These are phyloP conservation scores for Tetradesmus lagerheimii DNA, from an alignment of 139 green algal genomes.

Conservation along the genomic window DNA sequence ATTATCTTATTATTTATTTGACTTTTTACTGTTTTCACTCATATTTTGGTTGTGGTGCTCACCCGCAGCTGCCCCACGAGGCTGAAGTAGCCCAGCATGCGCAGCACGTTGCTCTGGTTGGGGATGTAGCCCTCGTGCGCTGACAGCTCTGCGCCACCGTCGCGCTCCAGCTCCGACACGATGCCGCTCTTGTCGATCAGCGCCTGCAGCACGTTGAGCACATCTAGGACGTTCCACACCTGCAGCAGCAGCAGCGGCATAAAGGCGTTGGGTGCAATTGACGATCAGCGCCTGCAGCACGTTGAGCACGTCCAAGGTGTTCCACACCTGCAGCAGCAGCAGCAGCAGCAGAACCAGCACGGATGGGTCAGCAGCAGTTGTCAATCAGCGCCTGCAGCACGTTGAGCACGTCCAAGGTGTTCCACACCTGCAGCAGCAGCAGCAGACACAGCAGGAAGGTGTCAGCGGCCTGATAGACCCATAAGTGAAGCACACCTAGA, in stretches of 20 bases:
- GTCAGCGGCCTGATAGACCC: too few species aligned
- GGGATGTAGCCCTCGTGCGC: constrained; percentile 81
- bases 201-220: constrained; percentile 89
- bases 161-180: constrained; percentile 72
- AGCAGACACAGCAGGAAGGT: background rate
- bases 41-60: too few species aligned
- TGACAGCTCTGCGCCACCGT: constrained; percentile 59
- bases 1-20: too few species aligned
- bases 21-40: too few species aligned
- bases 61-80: constrained; percentile 90
- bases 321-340: constrained; percentile 73
- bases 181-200: constrained; percentile 91
- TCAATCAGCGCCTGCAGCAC: constrained; percentile 74
- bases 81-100: constrained; percentile 96
- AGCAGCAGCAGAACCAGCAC: background rate
- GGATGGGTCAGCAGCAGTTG: too few species aligned
- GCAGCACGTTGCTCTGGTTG: constrained; percentile 92
- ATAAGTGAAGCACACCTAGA: too few species aligned
- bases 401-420: constrained; percentile 82
- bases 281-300: constrained; percentile 83
- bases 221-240: constrained; percentile 75
- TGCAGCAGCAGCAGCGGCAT: constrained; percentile 32
- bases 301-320: constrained; percentile 82
- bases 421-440: constrained; percentile 71
- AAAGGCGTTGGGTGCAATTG: too few species aligned